Base-by-base conservation (phyloP, 495 filamentous ascomycete genomes). In the Penicillium herquei region DNA sequence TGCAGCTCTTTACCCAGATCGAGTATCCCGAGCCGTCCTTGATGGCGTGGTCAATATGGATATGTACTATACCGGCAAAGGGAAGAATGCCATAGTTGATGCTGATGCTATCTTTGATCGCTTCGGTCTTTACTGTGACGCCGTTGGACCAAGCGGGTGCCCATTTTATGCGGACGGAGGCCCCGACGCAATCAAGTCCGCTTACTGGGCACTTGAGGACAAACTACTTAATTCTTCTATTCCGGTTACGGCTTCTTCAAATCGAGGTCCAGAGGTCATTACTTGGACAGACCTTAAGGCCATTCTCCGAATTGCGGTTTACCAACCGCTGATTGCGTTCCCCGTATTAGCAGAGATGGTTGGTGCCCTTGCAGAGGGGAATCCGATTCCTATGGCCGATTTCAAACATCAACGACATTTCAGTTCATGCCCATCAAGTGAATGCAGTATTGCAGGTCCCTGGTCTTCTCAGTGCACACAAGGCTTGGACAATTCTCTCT, bases 241-340 rank as follows among this genome's bases (percentile, higher is more conserved):
- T 1, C 71, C 76, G 0, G 76, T 84, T 7, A 64, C 58, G 52
- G 51, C 71, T 51, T 53, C 64, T 52, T 34, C 42, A 39, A 49
- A 40, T 43, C 60, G 80, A 45, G 70, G 71, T 49, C 63, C 78
- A 3, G 76, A 79, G 14, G 47, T 79, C 11, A 63, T 77, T 2
- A 71, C 66, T 3, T 78, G 76, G 65, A 73, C 78, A 0, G 76
- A 77, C 35, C 32, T 78, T 41, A 71, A 70, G 37, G 54, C 39
- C 13, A 58, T 70, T 14, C 58, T 72, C 6, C 68, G 68, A 5
- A 37, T 65, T 8, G 67, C 70, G 11, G 35, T 76, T 10, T 91
- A 91, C 56, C 70, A 77, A 32, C 88, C 88, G 0, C 59, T 87
- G n/a, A 43, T 65, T 16, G 69, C 70, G 35, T 91, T 90, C 65